Conservation (phyloP, 2,329 filamentous ascomycete species). For the Simplicillium aogashimaense region DNA sequence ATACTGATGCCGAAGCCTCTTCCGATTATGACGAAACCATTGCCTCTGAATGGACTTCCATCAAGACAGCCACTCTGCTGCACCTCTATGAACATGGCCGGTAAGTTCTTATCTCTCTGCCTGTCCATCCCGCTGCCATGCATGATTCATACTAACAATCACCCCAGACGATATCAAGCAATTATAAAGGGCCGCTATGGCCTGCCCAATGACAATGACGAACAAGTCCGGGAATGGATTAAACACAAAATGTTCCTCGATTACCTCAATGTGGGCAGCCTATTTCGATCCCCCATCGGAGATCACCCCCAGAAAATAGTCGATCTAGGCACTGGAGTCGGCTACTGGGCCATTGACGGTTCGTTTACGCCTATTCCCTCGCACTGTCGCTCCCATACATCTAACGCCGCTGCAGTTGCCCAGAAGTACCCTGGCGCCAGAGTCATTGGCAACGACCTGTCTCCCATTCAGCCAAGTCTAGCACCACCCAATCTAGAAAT, state of each 20-base stretch:
- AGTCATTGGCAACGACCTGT: constrained; percentile 34
- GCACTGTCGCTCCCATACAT: constrained; percentile 4
- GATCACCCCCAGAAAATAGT: constrained; percentile 36
- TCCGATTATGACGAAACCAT: constrained; percentile 29
- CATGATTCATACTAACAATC: too few species aligned
- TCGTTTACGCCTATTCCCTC: constrained; percentile 9
- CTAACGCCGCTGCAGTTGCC: constrained; percentile 24
- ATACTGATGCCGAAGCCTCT: constrained; percentile 13
- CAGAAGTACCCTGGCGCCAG: constrained; percentile 33
- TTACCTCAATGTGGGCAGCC: constrained; percentile 31
- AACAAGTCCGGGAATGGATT: constrained; percentile 37
- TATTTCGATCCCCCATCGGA: constrained; percentile 33
- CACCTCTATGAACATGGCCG: constrained; percentile 27
- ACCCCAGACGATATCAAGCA: constrained; percentile 35
- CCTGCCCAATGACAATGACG: constrained; percentile 41
- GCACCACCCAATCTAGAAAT: constrained; percentile 49
- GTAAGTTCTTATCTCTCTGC: constrained; percentile 11
- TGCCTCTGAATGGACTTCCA: constrained; percentile 29
- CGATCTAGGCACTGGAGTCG: constrained; percentile 39
- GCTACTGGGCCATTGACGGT: constrained; percentile 47
- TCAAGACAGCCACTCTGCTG: constrained; percentile 19
- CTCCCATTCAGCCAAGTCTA: constrained; percentile 31
- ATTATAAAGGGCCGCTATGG: constrained; percentile 37
- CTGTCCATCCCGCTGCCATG: not conserved
- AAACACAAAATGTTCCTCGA: constrained; percentile 37